These are phyloP conservation scores for Grosmannia penicillata DNA, from an alignment of 2,329 filamentous ascomycete species.

Conservation along the genomic window DNA sequence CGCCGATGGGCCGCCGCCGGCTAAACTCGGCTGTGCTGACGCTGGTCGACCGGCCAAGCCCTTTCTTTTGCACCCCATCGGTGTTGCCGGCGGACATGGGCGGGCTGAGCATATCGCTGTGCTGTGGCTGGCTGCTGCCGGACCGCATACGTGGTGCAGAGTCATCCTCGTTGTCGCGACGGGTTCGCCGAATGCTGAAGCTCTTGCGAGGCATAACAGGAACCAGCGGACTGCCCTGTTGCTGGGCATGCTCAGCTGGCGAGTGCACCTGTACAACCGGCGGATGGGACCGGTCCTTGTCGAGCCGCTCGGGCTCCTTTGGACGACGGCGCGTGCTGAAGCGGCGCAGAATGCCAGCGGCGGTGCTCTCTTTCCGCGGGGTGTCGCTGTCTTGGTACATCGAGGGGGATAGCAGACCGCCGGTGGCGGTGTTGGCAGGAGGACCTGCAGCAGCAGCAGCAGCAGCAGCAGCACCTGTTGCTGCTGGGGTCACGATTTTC, in stretches of 20 bases:
- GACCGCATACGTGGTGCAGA: conserved; percentile 30
- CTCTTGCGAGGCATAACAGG: conserved; percentile 61
- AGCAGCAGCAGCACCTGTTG: not conserved
- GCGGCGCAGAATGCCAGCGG: conserved; percentile 68
- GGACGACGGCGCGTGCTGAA: conserved; percentile 72
- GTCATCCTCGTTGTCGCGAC: conserved; percentile 38
- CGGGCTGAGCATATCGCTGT: conserved; percentile 65
- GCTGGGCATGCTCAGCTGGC: conserved; percentile 37
- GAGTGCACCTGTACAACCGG: conserved; percentile 66
- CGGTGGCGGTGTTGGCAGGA: no score
- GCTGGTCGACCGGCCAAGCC: conserved; percentile 73
- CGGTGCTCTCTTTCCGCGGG: conserved; percentile 73
- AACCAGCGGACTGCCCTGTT: conserved; percentile 6
- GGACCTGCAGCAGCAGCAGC: not conserved
- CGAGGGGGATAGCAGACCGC: conserved; percentile 27
- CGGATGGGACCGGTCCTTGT: conserved; percentile 53
- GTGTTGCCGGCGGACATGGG: conserved; percentile 45
- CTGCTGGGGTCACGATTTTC: conserved; percentile 35
- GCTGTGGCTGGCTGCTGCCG: conserved; percentile 54
- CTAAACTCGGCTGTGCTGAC: conserved; percentile 79
- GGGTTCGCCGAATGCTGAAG: conserved; percentile 60
- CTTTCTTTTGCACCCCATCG: conserved; percentile 46
- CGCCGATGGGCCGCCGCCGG: conserved; percentile 35
- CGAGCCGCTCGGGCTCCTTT: conserved; percentile 48
- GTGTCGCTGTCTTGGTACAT: conserved; percentile 41